These are phyloP conservation scores for Juglanconis oblonga DNA, from an alignment of 2,329 filamentous ascomycete species.

Conservation along the genomic window DNA sequence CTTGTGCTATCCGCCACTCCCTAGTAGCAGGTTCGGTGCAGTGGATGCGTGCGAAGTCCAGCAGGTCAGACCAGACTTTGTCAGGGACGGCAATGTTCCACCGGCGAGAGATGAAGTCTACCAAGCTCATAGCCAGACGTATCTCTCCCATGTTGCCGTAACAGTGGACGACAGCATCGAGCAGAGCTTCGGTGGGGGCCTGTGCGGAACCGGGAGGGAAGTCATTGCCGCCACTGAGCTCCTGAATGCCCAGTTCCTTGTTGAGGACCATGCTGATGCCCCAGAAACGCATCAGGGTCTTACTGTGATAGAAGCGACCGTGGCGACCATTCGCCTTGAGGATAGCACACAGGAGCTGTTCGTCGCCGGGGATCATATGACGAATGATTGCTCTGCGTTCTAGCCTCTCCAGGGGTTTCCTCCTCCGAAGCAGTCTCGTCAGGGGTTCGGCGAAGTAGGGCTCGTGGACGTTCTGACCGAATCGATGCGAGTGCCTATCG, in stretches of 20 bases:
- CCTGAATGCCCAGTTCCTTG: slow-evolving; percentile 15
- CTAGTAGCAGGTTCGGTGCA: slow-evolving; percentile 34
- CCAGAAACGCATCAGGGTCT: slow-evolving; percentile 30
- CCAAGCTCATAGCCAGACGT: slow-evolving; percentile 51
- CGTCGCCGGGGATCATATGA: slow-evolving; percentile 23
- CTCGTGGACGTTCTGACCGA: slow-evolving; percentile 30
- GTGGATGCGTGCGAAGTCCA: slow-evolving; percentile 65
- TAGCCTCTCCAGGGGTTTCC: slow-evolving; percentile 18
- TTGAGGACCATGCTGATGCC: slow-evolving; percentile 21
- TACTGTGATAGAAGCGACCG: slow-evolving; percentile 32
- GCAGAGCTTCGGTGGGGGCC: slow-evolving; percentile 54
- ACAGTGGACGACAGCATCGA: slow-evolving; percentile 65
- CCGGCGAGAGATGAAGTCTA: slow-evolving; percentile 60
- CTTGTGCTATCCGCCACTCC: slow-evolving; percentile 34
- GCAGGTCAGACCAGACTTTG: slow-evolving; percentile 62
- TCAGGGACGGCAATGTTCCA: slow-evolving; percentile 57
- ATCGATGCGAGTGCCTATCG: slow-evolving; percentile 20
- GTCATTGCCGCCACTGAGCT: slow-evolving; percentile 32
- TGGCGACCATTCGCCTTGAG: slow-evolving; percentile 42
- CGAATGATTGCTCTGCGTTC: not conserved
- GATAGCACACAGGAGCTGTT: slow-evolving; percentile 37
- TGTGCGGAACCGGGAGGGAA: slow-evolving; percentile 50
- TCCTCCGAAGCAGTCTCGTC: slow-evolving; percentile 27
- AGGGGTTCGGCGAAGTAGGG: slow-evolving; percentile 26
- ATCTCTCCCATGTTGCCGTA: slow-evolving; percentile 67